Evolutionary conservation across 1,139 yeast species (phyloP).

Genomic region (Geotrichum candidum): DNA sequence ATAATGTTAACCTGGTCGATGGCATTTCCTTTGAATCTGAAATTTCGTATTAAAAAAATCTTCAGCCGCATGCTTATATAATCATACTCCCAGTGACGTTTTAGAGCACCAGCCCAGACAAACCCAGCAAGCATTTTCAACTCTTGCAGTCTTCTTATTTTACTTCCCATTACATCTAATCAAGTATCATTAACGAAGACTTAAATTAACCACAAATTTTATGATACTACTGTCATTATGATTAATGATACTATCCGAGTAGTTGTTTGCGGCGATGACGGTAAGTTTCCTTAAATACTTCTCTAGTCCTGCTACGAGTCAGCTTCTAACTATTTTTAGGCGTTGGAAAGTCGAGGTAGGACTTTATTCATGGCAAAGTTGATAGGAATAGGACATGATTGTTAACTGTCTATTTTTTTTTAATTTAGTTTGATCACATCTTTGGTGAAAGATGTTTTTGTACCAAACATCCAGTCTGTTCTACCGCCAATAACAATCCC

Average conservation of each 20-base stretch:
- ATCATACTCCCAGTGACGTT: background rate
- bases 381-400: slow-evolving; percentile 24
- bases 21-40: background rate
- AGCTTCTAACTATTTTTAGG: slow-evolving; percentile 29
- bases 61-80: background rate
- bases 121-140: background rate
- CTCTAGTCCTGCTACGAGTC: background rate
- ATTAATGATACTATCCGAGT: slow-evolving; percentile 48
- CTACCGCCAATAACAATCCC: slow-evolving; percentile 82
- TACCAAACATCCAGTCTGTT: slow-evolving; percentile 67
- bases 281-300: slow-evolving; percentile 25
- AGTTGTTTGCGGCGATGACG: slow-evolving; percentile 94
- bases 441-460: slow-evolving; percentile 71
- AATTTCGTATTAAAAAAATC: background rate
- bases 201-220: background rate
- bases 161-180: background rate
- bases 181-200: background rate
- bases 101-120: background rate
- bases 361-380: slow-evolving; percentile 16
- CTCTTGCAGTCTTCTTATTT: background rate
- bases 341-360: slow-evolving; percentile 63
- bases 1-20: background rate
- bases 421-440: slow-evolving; percentile 57
- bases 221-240: slow-evolving; percentile 15
- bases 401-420: background rate